Base-by-base conservation (phyloP, 768 basidiomycete species). In the Trametes meyenii region DNA sequence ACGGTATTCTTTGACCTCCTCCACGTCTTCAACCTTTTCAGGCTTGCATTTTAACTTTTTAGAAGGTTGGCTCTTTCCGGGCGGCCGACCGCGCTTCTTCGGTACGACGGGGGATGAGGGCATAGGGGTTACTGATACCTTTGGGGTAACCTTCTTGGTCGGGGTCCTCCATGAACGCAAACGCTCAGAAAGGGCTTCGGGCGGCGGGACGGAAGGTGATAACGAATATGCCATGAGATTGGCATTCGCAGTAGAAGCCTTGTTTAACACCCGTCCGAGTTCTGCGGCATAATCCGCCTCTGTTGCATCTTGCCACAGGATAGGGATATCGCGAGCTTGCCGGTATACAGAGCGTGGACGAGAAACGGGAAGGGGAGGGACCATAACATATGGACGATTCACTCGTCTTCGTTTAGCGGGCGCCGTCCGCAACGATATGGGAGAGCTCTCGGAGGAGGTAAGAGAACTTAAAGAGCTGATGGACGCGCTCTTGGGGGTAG, bases 31-130 rank as follows among this genome's bases (percentile, higher is more conserved):
- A 23, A 16, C 6, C n/a, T 48, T 11, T 13, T 48, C 35, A 6
- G 6, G 16, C 36, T 23, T 17, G 4, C n/a, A 17, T 36, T 23
- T 26, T 14, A 11, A 35, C 16, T 13, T 12, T 21, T 10, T 26
- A 35, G 44, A 55, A 8, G 40, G 13, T 35, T 50, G 50, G 38
- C 21, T 35, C 10, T 38, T 46, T 17, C 52, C 51, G 17, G 21
- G 40, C 2, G 54, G 54, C 2, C 60, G 60, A 8, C 60, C 60
- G 49, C 54, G 60, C 19, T 51, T 61, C 26, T 23, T 46, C 0
- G 59, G 38, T 2, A 55, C 29, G 1, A 36, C 19, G 10, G 39
- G 35, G n/a, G 33, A 12, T 8, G 45, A 24, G 4, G 24, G 19
- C 16, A 7, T 4, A 23, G 48, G 4, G 16, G 21, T 26, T 17